A percentile compares a stretch with the other conserved stretches of the same genome.
Evolutionary conservation across 257 asterid species (phyloP).

Genomic region (Mentha longifolia): DNA sequence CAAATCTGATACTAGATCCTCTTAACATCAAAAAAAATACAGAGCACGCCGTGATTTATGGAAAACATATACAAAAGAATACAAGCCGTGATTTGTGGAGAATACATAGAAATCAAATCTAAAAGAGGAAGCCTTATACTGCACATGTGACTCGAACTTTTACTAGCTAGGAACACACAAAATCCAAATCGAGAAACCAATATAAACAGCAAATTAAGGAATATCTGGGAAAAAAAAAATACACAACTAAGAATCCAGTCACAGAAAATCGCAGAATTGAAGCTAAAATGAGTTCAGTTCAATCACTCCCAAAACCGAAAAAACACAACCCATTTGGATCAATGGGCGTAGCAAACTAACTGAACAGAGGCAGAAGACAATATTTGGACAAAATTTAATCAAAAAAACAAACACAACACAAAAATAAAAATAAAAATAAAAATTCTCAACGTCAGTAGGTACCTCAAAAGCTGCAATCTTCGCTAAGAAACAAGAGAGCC

Average conservation of each 20-base stretch:
- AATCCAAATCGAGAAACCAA: conserved; percentile 31
- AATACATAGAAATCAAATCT: conserved; percentile 23
- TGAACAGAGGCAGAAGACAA: not conserved
- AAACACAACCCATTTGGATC: conserved; percentile 25
- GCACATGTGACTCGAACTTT: conserved; percentile 16
- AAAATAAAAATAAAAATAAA: not conserved
- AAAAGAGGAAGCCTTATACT: conserved; percentile 19
- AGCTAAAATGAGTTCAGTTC: conserved; percentile 16
- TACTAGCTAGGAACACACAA: not conserved
- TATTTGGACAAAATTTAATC: not conserved
- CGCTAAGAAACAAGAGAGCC: conserved; percentile 24
- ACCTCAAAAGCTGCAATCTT: conserved; percentile 33
- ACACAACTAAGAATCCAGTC: not conserved
- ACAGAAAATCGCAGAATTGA: conserved; percentile 7
- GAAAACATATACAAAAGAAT: too few species aligned
- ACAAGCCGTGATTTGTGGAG: too few species aligned
- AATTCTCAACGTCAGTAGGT: not conserved
- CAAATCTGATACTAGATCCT: conserved; percentile 34
- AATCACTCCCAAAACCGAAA: conserved; percentile 24
- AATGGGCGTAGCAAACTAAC: not conserved
- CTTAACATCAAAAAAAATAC: not conserved
- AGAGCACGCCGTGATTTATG: conserved; percentile 15
- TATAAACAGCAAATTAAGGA: not conserved
- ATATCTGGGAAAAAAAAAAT: not conserved
- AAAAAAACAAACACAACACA: not conserved